Base-by-base conservation (phyloP, 306 rosid species). In the Cucurbita argyrosperma region DNA sequence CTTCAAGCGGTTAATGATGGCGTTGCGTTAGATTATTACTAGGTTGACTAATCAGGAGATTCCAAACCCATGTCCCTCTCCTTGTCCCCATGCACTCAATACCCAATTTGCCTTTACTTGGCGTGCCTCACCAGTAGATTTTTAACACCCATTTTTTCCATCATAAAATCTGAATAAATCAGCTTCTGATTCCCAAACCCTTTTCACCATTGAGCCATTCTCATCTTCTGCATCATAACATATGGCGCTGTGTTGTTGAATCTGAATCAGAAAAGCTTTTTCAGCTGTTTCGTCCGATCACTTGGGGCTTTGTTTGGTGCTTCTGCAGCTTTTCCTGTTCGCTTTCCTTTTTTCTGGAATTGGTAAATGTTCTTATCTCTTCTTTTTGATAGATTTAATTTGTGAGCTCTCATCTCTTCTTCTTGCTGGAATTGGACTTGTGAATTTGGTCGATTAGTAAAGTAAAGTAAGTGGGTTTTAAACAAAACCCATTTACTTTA, bases 41-140 rank as follows among this genome's bases (percentile, higher is more conserved):
- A 81, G 83, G 86, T 90, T 90, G 96, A 90, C 96, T 92, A 90
- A 82, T 78, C 88, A 92, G 87, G 87, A 78, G 87, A 43, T 85
- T 79, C 84, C 88, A 79, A 87, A 58, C 68, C 38, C 74, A 42
- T 55, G 66, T 64, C 69, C 66, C 80, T 79, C 77, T 54, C 79
- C 76, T 72, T 76, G 78, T 75, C 74, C 72, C 65, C 72, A 67
- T 67, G 55, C 72, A 67, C 72, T 67, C 72, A 46, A 67, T 46
- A 10, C n/a, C 72, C 72, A 67, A 59, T 75, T 72, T 79, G 62
- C 78, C 76, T 80, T 78, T 77, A 72, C 56, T 78, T 80, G 74
- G 60, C 76, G 81, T 84, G 77, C 60, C 83, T 76, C 86, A 57
- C 76, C 76, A 54, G 66, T 82, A 69, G 72, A 77, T 76, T 79